Evolutionary conservation across 1,284 basidiomycete genomes (phyloP).

Genomic region (Trametes hirsuta): DNA sequence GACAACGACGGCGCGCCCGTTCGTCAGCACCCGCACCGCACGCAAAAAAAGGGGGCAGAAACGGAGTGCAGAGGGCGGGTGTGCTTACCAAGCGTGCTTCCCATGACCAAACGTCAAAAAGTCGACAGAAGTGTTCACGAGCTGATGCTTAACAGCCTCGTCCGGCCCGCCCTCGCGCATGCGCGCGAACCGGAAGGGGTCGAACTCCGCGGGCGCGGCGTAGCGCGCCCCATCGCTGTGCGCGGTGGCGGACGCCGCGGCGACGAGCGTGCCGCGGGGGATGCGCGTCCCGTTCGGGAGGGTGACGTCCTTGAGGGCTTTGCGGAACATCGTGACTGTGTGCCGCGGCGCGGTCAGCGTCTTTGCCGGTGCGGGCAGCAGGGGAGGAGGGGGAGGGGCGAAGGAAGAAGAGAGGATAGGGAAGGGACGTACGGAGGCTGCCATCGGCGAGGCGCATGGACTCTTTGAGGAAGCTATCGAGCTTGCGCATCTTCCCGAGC

Average conservation of each 20-base stretch:
- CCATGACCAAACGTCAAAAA: constrained; percentile 37
- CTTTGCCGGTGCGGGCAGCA: not conserved
- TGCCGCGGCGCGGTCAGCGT: not conserved
- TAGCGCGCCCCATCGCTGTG: constrained; percentile 48
- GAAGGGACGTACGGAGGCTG: constrained; percentile 11
- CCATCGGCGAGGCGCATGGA: constrained; percentile 24
- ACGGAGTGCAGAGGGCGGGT: not conserved
- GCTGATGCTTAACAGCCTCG: constrained; percentile 32
- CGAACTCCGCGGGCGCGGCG: constrained; percentile 42
- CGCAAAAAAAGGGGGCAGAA: not conserved
- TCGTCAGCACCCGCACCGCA: not conserved
- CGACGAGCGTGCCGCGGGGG: constrained; percentile 46
- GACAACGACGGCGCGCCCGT: not conserved
- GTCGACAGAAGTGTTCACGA: constrained; percentile 33
- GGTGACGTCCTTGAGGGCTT: constrained; percentile 39
- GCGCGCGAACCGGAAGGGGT: constrained; percentile 52
- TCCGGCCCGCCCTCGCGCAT: constrained; percentile 36
- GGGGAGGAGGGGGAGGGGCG: not conserved
- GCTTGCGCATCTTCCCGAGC: constrained; percentile 28
- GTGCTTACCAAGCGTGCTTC: constrained; percentile 35
- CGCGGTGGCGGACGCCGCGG: constrained; percentile 44
- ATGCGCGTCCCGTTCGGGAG: constrained; percentile 48
- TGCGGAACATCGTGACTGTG: constrained; percentile 29
- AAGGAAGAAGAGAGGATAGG: not conserved
- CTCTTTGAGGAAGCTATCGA: constrained; percentile 35